Evolutionary conservation across 345 rosid species (phyloP).

Genomic region (Noccaea caerulescens): DNA sequence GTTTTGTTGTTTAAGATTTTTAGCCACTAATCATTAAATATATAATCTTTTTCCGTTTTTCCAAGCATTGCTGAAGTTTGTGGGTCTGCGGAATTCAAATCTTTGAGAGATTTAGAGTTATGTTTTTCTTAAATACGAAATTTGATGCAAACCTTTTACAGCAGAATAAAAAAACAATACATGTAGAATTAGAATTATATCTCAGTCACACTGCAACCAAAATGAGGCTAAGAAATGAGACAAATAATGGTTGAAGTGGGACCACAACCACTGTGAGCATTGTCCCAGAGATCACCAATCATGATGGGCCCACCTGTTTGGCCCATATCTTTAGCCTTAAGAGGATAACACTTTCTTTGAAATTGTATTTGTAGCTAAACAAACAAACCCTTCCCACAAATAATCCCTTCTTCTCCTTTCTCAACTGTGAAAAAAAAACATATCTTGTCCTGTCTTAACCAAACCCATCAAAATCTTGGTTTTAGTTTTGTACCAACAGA

Average conservation of each 20-base stretch:
- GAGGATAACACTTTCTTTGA: background rate
- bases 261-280: conserved; percentile 29
- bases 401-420: conserved; percentile 14
- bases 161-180: background rate
- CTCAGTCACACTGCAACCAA: conserved; percentile 24
- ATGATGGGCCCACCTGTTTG: conserved; percentile 39
- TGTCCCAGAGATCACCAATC: conserved; percentile 46
- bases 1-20: background rate
- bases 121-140: too few species aligned
- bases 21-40: background rate
- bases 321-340: conserved; percentile 43
- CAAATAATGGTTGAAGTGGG: conserved; percentile 35
- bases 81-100: background rate
- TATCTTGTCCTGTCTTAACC: conserved; percentile 33
- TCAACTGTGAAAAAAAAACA: conserved; percentile 1
- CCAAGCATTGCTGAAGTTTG: background rate
- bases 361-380: conserved; percentile 9
- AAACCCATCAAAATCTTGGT: conserved; percentile 5
- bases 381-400: conserved; percentile 4
- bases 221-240: conserved; percentile 31
- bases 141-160: background rate
- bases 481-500: background rate
- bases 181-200: too few species aligned
- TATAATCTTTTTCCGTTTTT: background rate
- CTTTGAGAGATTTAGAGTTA: background rate